Base-by-base conservation (phyloP, 305 asterid genomes). In the Rubia balearica region DNA sequence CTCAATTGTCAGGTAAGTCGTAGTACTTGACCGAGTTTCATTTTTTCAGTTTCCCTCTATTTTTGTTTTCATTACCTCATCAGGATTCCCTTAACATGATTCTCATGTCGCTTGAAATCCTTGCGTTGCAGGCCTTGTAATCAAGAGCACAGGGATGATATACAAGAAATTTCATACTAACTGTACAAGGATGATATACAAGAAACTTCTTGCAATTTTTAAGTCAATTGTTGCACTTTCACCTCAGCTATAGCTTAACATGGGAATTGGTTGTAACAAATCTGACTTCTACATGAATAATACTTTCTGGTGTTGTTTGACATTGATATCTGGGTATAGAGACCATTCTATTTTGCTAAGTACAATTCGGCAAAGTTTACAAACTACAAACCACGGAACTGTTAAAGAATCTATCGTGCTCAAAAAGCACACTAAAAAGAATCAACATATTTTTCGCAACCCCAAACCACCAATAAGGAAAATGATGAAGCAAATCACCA, bases 1-100 rank as follows among this genome's bases (percentile, higher is more conserved):
- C 71, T 61, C 74, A 76, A 61, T 65, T 70, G 43, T 77, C 84
- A 82, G 90, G 95, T 84, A 78, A 81, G 49, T 75, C 7, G 8
- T 68, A 3, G 4, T 9, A 12, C 17, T 5, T 22, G 57, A 21
- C 1, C 22, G 0, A 45, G 10, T 48, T 68, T 68, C 60, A 12
- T 67, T 40, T 36, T 30, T 33, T 24, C 24, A 38, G 14, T 12
- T 63, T 63, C 16, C 48, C 41, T 14, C 19, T 14, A 33, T 16
- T 62, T 33, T 61, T 17, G 14, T 13, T 33, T 30, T 36, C 42
- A 30, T 16, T 12, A 13, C 0, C 12, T 30, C 41, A 33, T 33
- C 24, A 62, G 21, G 14, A 30, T 30, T 61, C 33, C 21, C 1
- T 33, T 33, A 49, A 49, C 59, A 16, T 7, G 61, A 48, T 22